phyloP scores from a whole-genome alignment of 1,284 basidiomycete species.

The Marasmius oreades region DNA sequence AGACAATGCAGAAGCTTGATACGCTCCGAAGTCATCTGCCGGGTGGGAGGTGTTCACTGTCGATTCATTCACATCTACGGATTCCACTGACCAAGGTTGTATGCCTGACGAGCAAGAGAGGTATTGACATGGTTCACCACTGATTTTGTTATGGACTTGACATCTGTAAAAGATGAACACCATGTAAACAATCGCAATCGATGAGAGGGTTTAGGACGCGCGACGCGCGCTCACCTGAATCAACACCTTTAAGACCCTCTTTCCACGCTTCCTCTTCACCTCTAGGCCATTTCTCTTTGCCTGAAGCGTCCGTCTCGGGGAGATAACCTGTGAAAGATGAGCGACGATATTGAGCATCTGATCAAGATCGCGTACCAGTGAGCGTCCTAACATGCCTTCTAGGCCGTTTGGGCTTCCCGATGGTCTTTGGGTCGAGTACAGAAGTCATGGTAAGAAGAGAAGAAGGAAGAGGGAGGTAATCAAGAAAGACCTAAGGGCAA shows the following conservation, averaged over 20 bases:
- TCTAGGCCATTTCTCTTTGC: constrained; percentile 81
- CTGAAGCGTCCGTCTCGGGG: constrained; percentile 68
- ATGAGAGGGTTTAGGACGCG: background rate
- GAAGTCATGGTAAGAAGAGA: constrained; percentile 39
- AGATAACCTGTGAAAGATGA: constrained; percentile 54
- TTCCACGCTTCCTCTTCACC: constrained; percentile 84
- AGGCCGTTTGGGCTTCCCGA: constrained; percentile 54
- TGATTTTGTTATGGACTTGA: constrained; percentile 69
- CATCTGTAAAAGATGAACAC: constrained; percentile 38
- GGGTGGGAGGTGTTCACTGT: background rate
- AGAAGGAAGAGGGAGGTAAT: background rate
- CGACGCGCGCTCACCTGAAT: constrained; percentile 43
- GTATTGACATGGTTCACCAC: constrained; percentile 86
- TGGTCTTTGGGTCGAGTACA: constrained; percentile 60
- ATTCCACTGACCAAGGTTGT: constrained; percentile 58
- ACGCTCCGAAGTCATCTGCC: constrained; percentile 72
- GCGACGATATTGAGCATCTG: constrained; percentile 3
- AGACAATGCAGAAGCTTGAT: constrained; percentile 78
- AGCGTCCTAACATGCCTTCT: constrained; percentile 72
- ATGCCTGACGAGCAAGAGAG: constrained; percentile 82
- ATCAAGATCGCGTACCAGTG: constrained; percentile 46
- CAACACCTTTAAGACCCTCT: constrained; percentile 54
- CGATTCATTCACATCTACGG: background rate
- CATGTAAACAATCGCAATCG: background rate
- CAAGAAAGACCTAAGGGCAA: too few relatives aligned